Percentiles rank a stretch among this genome's conserved stretches.
phyloP scores from a whole-genome alignment of 768 basidiomycete genomes.

The Kwoniella shandongensis region DNA sequence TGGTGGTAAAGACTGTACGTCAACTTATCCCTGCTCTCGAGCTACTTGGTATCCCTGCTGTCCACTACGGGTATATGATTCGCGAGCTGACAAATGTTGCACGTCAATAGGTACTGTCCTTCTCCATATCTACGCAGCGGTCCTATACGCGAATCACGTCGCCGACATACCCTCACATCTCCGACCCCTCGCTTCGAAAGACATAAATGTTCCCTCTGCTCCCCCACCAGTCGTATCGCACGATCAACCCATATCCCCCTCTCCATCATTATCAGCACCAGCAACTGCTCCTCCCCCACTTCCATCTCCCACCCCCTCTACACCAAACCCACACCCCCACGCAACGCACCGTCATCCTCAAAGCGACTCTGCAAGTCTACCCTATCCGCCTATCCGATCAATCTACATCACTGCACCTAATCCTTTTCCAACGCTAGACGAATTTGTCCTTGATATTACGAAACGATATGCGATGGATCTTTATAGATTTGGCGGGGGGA shows the following conservation, averaged over 20 bases:
- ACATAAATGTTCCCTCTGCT: slow-evolving; percentile 1
- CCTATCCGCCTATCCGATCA: slow-evolving; percentile 49
- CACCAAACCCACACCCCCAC: slow-evolving; percentile 1
- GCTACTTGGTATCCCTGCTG: no score
- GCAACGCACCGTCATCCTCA: slow-evolving; percentile 50
- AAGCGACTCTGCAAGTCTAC: slow-evolving; percentile 5
- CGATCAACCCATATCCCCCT: not conserved
- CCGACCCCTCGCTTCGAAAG: slow-evolving; percentile 45
- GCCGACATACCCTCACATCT: not conserved
- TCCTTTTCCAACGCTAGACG: slow-evolving; percentile 79
- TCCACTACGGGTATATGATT: no score
- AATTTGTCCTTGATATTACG: slow-evolving; percentile 70
- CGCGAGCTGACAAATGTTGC: not conserved
- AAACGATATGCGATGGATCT: slow-evolving; percentile 73
- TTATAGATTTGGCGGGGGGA: slow-evolving; percentile 62
- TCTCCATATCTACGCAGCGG: slow-evolving; percentile 79
- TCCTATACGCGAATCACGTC: slow-evolving; percentile 56
- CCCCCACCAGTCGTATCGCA: not conserved
- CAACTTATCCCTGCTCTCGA: no score
- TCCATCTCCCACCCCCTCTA: slow-evolving; percentile 20
- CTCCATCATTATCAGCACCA: slow-evolving; percentile 10
- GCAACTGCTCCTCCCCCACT: slow-evolving; percentile 37
- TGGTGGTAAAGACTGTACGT: slow-evolving; percentile 92
- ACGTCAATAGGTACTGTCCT: slow-evolving; percentile 77
- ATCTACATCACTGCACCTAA: slow-evolving; percentile 89